These are phyloP conservation scores for Aulographum hederae DNA, from an alignment of 2,329 filamentous ascomycete genomes.

Conservation along the genomic window DNA sequence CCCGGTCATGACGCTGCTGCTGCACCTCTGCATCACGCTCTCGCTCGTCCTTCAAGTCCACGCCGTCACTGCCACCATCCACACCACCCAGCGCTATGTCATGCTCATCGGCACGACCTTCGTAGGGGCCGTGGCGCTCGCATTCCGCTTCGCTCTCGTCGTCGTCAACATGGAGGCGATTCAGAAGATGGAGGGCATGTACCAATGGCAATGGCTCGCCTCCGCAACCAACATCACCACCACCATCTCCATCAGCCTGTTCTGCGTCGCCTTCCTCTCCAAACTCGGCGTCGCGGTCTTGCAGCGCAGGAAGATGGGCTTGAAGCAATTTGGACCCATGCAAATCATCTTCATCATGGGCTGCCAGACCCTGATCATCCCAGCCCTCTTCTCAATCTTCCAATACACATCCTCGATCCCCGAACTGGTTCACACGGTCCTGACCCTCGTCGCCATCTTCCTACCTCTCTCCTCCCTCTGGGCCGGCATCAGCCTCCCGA, in stretches of 20 bases:
- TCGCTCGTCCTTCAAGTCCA: constrained; percentile 45
- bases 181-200: constrained; percentile 12
- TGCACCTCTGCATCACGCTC: constrained; percentile 35
- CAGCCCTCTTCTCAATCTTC: constrained; percentile 42
- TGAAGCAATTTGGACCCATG: constrained; percentile 44
- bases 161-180: constrained; percentile 29
- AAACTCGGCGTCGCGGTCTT: constrained; percentile 42
- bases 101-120: constrained; percentile 29
- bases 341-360: constrained; percentile 51
- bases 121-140: constrained; percentile 32
- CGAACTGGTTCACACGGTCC: constrained; percentile 34
- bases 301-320: constrained; percentile 35
- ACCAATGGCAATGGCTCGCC: constrained; percentile 14
- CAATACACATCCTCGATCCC: constrained; percentile 33
- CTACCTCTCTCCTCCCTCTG: constrained; percentile 50
- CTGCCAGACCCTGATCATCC: constrained; percentile 46
- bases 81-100: constrained; percentile 20
- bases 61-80: constrained; percentile 38
- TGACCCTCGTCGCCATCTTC: constrained; percentile 41
- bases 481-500: constrained; percentile 28
- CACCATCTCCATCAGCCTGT: constrained; percentile 40
- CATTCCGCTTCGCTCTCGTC: constrained; percentile 33
- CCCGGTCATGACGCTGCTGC: constrained; percentile 30
- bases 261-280: constrained; percentile 40
- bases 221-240: constrained; percentile 30